These are phyloP conservation scores for Hypoxylon fragiforme DNA, from an alignment of 495 filamentous ascomycete genomes.

Conservation along the genomic window DNA sequence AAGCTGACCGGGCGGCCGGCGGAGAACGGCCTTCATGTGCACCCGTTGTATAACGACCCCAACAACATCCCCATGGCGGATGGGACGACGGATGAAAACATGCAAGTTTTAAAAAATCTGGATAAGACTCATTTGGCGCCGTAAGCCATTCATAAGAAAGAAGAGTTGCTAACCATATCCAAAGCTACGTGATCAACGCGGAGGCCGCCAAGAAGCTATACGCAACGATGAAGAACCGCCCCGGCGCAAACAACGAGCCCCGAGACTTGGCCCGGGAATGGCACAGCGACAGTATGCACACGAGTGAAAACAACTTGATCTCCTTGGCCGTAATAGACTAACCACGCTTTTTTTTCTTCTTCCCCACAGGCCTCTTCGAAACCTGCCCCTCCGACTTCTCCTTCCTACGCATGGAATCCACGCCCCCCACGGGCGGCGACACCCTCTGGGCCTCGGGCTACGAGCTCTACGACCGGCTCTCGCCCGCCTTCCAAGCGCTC, in stretches of 20 bases:
- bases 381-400: slow-evolving; percentile 47
- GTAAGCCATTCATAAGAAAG: background rate
- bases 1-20: slow-evolving; percentile 47
- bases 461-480: slow-evolving; percentile 46
- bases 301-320: background rate
- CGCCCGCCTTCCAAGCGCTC: slow-evolving; percentile 41
- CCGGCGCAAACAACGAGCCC: slow-evolving; percentile 36
- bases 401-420: slow-evolving; percentile 46
- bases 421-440: slow-evolving; percentile 46
- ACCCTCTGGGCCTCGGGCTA: slow-evolving; percentile 53
- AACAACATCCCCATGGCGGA: slow-evolving; percentile 48
- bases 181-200: slow-evolving; percentile 51
- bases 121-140: background rate
- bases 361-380: slow-evolving; percentile 37
- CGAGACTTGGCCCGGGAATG: slow-evolving; percentile 46
- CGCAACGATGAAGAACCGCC: slow-evolving; percentile 44
- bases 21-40: slow-evolving; percentile 48
- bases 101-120: slow-evolving; percentile 24
- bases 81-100: slow-evolving; percentile 43
- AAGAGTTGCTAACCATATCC: too few relatives aligned
- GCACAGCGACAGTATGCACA: slow-evolving; percentile 47
- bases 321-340: too few relatives aligned
- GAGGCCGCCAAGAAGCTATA: slow-evolving; percentile 51
- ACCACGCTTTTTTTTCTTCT: background rate
- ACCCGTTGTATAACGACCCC: slow-evolving; percentile 48